Conservation (phyloP, 352 stramenopile species). For the Phytophthora quininea region DNA sequence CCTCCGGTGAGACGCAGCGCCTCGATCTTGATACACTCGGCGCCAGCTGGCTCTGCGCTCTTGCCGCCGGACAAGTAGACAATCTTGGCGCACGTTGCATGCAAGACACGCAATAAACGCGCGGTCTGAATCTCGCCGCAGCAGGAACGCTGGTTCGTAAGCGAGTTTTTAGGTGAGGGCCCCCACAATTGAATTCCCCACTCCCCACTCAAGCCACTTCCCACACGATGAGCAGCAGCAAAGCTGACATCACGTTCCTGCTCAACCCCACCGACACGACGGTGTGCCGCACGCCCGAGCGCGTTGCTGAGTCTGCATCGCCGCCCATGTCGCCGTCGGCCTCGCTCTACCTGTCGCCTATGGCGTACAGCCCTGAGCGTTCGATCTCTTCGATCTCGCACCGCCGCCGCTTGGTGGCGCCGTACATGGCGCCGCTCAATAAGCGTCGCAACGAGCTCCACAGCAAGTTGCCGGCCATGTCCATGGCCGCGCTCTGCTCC, state of each 20-base stretch:
- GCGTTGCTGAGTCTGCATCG: not conserved
- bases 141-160: too few species aligned
- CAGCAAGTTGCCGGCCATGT: conserved; percentile 18
- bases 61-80: not conserved
- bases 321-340: conserved; percentile 27
- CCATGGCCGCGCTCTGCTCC: conserved; percentile 27
- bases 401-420: conserved; percentile 30
- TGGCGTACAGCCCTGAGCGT: conserved; percentile 25
- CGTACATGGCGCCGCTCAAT: conserved; percentile 40
- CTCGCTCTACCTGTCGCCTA: conserved; percentile 29
- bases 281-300: conserved; percentile 12
- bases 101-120: not conserved
- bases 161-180: too few species aligned
- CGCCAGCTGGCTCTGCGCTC: not conserved
- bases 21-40: not conserved
- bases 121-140: too few species aligned
- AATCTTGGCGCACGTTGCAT: not conserved
- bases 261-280: conserved; percentile 34
- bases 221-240: conserved; percentile 33
- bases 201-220: conserved; percentile 7
- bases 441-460: conserved; percentile 23
- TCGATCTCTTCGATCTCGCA: conserved; percentile 12
- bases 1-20: not conserved
- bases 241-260: conserved; percentile 52
- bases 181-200: conserved; percentile 26